These are phyloP conservation scores for Metschnikowia aberdeeniae DNA, from an alignment of 805 yeast genomes.

Conservation along the genomic window DNA sequence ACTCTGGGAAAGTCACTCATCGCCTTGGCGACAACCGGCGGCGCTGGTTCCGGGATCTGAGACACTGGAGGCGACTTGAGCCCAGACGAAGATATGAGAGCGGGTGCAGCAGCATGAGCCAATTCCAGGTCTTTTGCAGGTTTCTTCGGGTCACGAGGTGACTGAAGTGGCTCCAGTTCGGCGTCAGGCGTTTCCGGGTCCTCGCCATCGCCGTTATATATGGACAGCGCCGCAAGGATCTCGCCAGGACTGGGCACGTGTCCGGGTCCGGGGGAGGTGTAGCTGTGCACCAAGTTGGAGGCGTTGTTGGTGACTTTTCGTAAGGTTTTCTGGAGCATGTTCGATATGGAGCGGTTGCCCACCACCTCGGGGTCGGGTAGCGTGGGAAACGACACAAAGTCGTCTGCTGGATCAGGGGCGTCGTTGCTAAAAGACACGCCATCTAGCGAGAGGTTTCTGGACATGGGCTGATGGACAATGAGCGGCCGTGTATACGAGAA, in stretches of 20 bases:
- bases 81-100: not conserved
- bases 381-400: conserved; percentile 41
- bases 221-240: conserved; percentile 10
- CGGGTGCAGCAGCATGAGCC: not conserved
- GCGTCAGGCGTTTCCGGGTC: not conserved
- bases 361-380: conserved; percentile 41
- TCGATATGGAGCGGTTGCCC: conserved; percentile 29
- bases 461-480: not conserved
- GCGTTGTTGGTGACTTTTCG: conserved; percentile 43
- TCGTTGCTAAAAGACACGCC: conserved; percentile 4
- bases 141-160: not conserved
- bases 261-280: conserved; percentile 7
- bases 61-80: conserved; percentile 1
- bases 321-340: conserved; percentile 34
- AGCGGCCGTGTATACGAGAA: too few species aligned
- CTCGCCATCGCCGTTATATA: not conserved
- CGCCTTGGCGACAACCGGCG: not conserved
- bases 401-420: conserved; percentile 16
- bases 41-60: not conserved
- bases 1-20: conserved; percentile 22
- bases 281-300: conserved; percentile 29
- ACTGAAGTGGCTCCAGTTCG: too few species aligned
- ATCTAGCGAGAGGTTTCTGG: conserved; percentile 2
- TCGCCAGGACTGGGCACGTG: conserved; percentile 2
- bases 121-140: not conserved